Base-by-base conservation (phyloP, 1,284 basidiomycete species). In the Polyporus tsugae region DNA sequence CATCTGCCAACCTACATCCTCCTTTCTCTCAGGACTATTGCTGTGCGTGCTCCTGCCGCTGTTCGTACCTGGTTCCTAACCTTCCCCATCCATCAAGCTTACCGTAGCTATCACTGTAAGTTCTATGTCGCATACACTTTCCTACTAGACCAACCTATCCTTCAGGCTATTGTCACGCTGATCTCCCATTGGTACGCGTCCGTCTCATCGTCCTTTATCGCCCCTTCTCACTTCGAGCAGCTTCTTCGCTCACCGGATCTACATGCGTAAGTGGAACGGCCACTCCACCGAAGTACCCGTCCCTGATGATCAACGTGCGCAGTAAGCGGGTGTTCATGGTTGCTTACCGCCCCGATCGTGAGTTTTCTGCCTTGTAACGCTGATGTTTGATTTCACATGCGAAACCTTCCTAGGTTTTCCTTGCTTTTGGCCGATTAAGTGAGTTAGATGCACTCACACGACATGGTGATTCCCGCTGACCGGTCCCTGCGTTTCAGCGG, bases 291-390 rank as follows among this genome's bases (percentile, higher is more conserved):
- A 49, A 41, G 19, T 41, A 6, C 38, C n/a, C 33, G 60, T 41
- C 9, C 35, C 57, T 44, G 41, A 52, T 29, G 25, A 35, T 35
- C 35, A 38, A 57, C 17, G 17, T 53, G 58, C 52, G 36, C 46
- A 83, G 83, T 84, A 61, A 83, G 82, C 78, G 77, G 76, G 57
- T 72, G 75, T 39, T 84, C 81, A 60, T 81, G 77, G 76, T 74
- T 72, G 38, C 70, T 84, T 59, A 79, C 78, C 3, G 57, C 73
- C 13, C 81, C 83, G 2, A 81, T 85, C 25, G 84, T 84, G 67
- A 70, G 82, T 71, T 29, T 29, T 46, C 36, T 9, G 35, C 38
- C 10, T 35, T 9, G n/a, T 17, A 17, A 22, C 25, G 3, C 42
- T 10, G 10, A 29, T 35, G 7, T 35, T 19, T 39, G 6, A 19